These are phyloP conservation scores for Rhodotorula sp. DNA, from an alignment of 1,284 basidiomycete genomes.

Conservation along the genomic window DNA sequence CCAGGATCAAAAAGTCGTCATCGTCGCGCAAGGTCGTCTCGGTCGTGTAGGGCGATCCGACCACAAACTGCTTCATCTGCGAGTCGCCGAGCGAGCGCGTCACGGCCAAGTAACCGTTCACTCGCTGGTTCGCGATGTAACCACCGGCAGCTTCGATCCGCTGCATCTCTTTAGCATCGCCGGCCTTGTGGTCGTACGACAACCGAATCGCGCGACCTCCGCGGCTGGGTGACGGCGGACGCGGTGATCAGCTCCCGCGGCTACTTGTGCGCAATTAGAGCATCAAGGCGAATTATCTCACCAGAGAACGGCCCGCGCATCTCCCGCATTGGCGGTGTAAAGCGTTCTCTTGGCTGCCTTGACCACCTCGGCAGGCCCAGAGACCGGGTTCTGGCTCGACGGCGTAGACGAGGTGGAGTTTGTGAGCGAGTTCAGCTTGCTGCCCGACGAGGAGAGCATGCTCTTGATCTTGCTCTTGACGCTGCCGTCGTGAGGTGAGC, in stretches of 20 bases:
- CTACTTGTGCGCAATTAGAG: not conserved
- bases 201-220: conserved; percentile 85
- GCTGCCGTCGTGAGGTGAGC: not conserved
- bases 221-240: conserved; percentile 53
- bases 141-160: conserved; percentile 96
- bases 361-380: conserved; percentile 30
- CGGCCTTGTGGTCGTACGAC: conserved; percentile 98
- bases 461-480: conserved; percentile 17
- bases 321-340: conserved; percentile 95
- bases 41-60: conserved; percentile 96
- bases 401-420: not conserved
- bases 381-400: conserved; percentile 14
- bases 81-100: conserved; percentile 94
- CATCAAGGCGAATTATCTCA: not conserved
- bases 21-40: conserved; percentile 80
- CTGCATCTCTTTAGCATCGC: conserved; percentile 94
- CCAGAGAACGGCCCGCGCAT: conserved; percentile 77
- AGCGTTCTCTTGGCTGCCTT: conserved; percentile 62
- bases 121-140: conserved; percentile 96
- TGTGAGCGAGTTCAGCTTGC: conserved; percentile 5
- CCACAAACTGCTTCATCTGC: conserved; percentile 99
- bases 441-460: conserved; percentile 24
- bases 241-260: not conserved
- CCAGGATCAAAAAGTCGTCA: conserved; percentile 86
- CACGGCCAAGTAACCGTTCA: conserved; percentile 71